These are phyloP conservation scores for Salix suchowensis DNA, from an alignment of 345 rosid species.

Conservation along the genomic window DNA sequence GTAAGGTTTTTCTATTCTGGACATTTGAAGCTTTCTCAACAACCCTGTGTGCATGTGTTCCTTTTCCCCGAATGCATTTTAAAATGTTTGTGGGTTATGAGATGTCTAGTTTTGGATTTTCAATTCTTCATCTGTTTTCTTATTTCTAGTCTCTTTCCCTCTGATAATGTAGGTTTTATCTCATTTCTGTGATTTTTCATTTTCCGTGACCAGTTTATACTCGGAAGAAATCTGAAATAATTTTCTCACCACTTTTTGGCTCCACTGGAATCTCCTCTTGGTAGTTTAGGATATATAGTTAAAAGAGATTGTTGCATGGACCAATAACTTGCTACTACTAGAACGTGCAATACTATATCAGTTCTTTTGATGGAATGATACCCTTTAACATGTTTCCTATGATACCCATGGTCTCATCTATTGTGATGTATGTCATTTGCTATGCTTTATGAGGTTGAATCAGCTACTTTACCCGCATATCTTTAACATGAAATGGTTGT, in stretches of 20 bases:
- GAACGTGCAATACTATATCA: not conserved
- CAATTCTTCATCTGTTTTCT: not conserved
- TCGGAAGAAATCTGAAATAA: not conserved
- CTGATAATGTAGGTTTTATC: not conserved
- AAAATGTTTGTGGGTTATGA: not conserved
- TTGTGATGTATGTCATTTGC: not conserved
- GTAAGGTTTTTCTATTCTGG: not conserved
- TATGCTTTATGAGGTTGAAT: not conserved
- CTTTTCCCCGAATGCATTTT: not conserved
- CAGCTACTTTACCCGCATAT: not conserved
- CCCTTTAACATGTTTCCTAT: not conserved
- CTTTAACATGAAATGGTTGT: not conserved
- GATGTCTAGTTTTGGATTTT: not conserved
- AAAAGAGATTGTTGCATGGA: not conserved
- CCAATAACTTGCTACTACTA: not conserved
- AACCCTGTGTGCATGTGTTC: not conserved
- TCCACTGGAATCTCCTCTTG: not conserved
- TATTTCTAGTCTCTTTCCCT: not conserved
- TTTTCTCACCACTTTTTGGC: not conserved
- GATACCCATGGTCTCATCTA: not conserved
- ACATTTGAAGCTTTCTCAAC: not conserved
- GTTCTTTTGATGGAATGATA: not conserved
- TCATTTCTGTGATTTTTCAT: not conserved
- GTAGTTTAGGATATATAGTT: not conserved
- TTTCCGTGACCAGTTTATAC: not conserved